Base-by-base conservation (phyloP, 2,329 filamentous ascomycete species). In the Alternaria brassicae region DNA sequence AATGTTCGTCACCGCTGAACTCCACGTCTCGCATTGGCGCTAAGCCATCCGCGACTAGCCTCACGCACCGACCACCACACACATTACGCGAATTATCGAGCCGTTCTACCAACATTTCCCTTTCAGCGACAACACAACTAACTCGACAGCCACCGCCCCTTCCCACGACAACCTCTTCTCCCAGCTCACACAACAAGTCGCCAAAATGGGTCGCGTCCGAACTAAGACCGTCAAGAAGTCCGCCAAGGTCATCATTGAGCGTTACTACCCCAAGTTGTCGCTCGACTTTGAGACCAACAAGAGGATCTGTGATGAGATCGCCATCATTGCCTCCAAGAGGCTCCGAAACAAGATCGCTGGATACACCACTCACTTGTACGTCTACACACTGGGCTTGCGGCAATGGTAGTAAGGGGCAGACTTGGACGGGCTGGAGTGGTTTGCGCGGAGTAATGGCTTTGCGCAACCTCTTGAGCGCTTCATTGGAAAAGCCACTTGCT, bases 231-330 rank as follows among this genome's bases (percentile, higher is more conserved):
- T 91, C 79, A 91, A 91, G 85, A 89, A 89, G 83, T 90, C 89
- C 87, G 93, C 95, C 86, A 99, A 99, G 91, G 93, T 97, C 88
- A 94, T 98, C 86, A 98, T 99, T 85, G 93, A 97, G 91, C 77
- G 77, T 58, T 77, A 80, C 74, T 80, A 96, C 86, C 95, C 95
- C 81, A 93, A 92, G 85, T 88, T 99, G 82, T 97, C 93, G 70
- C 92, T 98, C 80, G 95, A 99, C 87, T 99, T 99, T 86, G 95
- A 99, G 90, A 97, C 92, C 89, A 97, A 97, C 91, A 97, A 97
- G 91, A 88, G 93, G 79, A 96, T 98, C 79, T 98, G 95, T 87
- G 95, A 98, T 93, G 95, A 99, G 67, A 92, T 99, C 78, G 95
- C 95, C 80, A 96, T 99, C 84, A 99, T 99, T 81, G 92, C 95